Base-by-base conservation (phyloP, 2,329 filamentous ascomycete genomes). In the Kalaharituber pfeilii region DNA sequence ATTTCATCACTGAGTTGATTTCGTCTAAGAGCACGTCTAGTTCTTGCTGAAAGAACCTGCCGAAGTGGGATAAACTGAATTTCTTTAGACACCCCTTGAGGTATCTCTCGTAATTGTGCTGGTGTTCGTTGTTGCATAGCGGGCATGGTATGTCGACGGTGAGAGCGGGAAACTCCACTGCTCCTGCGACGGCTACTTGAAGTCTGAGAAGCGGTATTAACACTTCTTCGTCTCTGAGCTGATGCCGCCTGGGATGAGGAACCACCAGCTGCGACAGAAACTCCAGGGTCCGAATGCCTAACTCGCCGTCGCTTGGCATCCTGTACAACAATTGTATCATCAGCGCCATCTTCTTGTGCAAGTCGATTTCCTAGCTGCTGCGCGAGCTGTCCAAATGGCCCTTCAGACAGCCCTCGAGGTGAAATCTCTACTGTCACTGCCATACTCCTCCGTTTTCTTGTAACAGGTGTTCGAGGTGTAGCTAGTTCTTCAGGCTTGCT, bases 1-100 rank as follows among this genome's bases (percentile, higher is more conserved):
- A 60, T 60, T 51, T 61, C 59, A 44, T 58, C 59, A 44, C 59
- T 61, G 4, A 61, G 51, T 7, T 52, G 58, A 59, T 60, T 61
- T 2, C 59, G 58, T 18, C 59, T 56, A 22, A 61, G 59, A 9
- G 59, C 59, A 5, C 59, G 58, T 22, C 54, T 56, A 26, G 59
- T 61, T 11, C 59, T 56, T 30, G 52, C 50, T 15, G 59, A 61
- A 20, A 61, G 56, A 11, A 56, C 52, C 47, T 61, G 59, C 33
- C 53, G 57, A 25, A 61, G 42, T 26, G 59, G 59, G 24, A 56
- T 55, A 30, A 60, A 61, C 26, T 61, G 59, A 7, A 61, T 59
- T 30, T 60, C 56, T 26, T 53, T 51, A 3, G 59, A 58, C 7
- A 53, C 24, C 8, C 53, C 53, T 13, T 49, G 44, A 6, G 53